A percentile compares a stretch with the other conserved stretches of the same genome.
Conservation (phyloP, 306 rosid species). For the Cucurbita argyrosperma region DNA sequence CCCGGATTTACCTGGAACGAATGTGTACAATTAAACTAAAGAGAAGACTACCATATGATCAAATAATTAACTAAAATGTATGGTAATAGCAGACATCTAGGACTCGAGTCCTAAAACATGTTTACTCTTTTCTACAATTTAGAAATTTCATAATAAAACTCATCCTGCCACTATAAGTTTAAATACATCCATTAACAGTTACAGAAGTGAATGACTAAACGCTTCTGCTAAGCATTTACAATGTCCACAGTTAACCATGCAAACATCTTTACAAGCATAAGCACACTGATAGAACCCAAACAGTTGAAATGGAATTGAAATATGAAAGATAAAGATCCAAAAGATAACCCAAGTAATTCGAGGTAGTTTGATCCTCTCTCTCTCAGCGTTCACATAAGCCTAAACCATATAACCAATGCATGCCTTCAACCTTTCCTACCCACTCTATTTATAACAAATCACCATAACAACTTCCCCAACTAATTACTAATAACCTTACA, state of each 20-base stretch:
- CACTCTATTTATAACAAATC: neutral
- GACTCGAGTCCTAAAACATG: neutral
- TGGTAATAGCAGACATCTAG: neutral
- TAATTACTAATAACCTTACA: neutral
- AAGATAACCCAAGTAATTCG: neutral
- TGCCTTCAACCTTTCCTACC: neutral
- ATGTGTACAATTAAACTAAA: slow-evolving; percentile 1
- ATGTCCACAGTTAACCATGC: neutral
- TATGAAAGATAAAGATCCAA: neutral
- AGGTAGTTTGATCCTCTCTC: neutral
- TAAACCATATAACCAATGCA: neutral
- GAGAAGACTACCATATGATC: neutral
- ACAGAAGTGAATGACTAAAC: neutral
- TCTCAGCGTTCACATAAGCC: neutral
- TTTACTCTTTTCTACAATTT: neutral
- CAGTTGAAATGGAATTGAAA: neutral
- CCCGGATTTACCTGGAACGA: slow-evolving; percentile 40
- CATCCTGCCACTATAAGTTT: neutral
- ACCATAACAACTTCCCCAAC: neutral
- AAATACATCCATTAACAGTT: neutral
- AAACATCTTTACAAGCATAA: neutral
- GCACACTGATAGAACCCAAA: neutral
- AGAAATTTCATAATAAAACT: neutral
- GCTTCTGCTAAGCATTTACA: neutral
- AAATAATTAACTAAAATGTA: neutral